These are phyloP conservation scores for Naganishia albida DNA, from an alignment of 1,284 basidiomycete species.

Conservation along the genomic window DNA sequence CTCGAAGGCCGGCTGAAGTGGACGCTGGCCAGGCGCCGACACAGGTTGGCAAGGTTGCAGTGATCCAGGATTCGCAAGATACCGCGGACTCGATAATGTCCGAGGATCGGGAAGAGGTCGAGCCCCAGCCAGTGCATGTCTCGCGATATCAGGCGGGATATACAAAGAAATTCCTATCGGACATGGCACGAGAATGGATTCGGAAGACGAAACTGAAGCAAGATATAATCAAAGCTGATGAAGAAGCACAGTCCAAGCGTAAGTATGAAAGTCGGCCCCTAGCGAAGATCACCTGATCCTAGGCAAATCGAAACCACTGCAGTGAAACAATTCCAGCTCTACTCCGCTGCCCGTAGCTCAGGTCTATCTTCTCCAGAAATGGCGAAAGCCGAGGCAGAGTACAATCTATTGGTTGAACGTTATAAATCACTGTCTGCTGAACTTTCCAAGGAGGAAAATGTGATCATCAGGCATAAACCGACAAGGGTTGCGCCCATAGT, in stretches of 20 bases:
- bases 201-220: not conserved
- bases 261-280: not conserved
- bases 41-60: too few species aligned
- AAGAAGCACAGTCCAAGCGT: slow-evolving; percentile 13
- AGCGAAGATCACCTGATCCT: too few species aligned
- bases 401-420: not conserved
- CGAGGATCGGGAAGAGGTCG: not conserved
- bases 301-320: not conserved
- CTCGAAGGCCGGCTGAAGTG: too few species aligned
- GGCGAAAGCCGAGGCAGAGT: slow-evolving; percentile 7
- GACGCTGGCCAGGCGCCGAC: too few species aligned
- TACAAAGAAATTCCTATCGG: slow-evolving; percentile 1
- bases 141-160: not conserved
- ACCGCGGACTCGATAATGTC: not conserved
- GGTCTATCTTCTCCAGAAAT: not conserved
- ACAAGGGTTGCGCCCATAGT: not conserved
- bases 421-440: slow-evolving; percentile 4
- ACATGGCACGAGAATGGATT: slow-evolving; percentile 6
- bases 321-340: slow-evolving; percentile 21
- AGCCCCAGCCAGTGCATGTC: not conserved
- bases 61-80: not conserved
- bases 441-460: not conserved
- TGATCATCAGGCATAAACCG: slow-evolving; percentile 17
- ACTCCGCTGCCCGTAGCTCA: not conserved
- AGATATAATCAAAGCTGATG: slow-evolving; percentile 1